Evolutionary conservation across 345 rosid species (phyloP).

Genomic region (Trapa bicornis): DNA sequence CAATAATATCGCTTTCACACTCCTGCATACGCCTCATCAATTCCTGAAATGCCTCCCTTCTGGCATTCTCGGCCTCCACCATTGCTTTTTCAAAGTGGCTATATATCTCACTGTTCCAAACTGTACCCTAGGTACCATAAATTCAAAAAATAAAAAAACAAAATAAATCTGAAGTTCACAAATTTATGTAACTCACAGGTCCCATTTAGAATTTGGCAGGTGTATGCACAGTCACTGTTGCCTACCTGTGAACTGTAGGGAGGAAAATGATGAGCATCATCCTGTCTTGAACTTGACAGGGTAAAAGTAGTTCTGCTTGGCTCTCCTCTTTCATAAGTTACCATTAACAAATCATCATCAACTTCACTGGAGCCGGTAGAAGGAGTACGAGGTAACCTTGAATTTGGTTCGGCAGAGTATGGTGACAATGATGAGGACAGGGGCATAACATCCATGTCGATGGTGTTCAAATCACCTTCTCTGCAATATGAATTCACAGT

Average conservation of each 20-base stretch:
- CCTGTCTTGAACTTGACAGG: too few species aligned
- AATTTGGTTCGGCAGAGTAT: conserved; percentile 2
- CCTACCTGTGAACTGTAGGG: not conserved
- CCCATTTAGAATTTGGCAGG: not conserved
- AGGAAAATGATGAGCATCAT: too few species aligned
- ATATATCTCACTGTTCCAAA: conserved; percentile 26
- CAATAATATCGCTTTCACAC: conserved; percentile 57
- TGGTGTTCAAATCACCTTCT: conserved; percentile 8
- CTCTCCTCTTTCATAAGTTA: conserved; percentile 5
- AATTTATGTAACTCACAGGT: not conserved
- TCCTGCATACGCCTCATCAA: conserved; percentile 31
- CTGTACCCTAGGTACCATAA: conserved; percentile 26
- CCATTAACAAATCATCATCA: not conserved
- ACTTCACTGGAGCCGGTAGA: conserved; percentile 2
- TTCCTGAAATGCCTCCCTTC: conserved; percentile 44
- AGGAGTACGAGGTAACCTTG: not conserved
- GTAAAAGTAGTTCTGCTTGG: not conserved
- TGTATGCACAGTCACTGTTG: not conserved
- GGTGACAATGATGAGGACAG: not conserved
- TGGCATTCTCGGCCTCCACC: conserved; percentile 44
- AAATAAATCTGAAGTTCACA: not conserved
- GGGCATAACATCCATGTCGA: not conserved
- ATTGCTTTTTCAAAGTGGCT: conserved; percentile 36
- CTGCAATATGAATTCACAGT: conserved; percentile 5
- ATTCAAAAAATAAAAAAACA: not conserved